phyloP scores from a whole-genome alignment of 352 stramenopile genomes.

The Globisporangium recalcitrans region DNA sequence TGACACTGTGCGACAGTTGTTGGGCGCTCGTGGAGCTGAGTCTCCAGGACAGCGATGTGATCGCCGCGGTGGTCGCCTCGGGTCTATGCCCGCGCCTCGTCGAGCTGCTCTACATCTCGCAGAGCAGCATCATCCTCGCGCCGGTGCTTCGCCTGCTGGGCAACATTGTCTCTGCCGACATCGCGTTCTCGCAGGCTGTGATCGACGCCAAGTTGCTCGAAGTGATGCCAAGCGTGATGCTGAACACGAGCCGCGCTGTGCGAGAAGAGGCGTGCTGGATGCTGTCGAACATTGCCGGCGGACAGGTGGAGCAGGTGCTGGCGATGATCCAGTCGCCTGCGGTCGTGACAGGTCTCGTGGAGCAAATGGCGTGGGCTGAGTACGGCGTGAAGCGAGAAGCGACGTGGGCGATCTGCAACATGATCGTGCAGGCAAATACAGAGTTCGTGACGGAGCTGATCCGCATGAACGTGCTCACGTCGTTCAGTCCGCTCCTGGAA shows the following conservation, averaged over 20 bases:
- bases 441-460: conserved; percentile 64
- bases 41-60: conserved; percentile 59
- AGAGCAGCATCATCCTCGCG: conserved; percentile 78
- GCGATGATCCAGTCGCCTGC: conserved; percentile 68
- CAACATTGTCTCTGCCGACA: conserved; percentile 81
- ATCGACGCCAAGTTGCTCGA: conserved; percentile 75
- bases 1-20: conserved; percentile 84
- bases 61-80: conserved; percentile 50
- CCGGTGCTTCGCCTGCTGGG: conserved; percentile 71
- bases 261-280: conserved; percentile 86
- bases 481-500: conserved; percentile 67
- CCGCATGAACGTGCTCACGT: conserved; percentile 65
- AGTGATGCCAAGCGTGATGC: conserved; percentile 81
- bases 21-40: conserved; percentile 83
- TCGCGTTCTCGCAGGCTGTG: conserved; percentile 65
- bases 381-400: conserved; percentile 82
- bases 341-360: conserved; percentile 58
- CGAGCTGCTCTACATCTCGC: conserved; percentile 78
- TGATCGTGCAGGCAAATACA: conserved; percentile 64
- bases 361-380: conserved; percentile 86
- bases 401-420: conserved; percentile 84
- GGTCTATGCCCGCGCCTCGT: conserved; percentile 71
- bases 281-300: conserved; percentile 80
- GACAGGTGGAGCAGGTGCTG: conserved; percentile 65
- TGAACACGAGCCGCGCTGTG: conserved; percentile 69